Conservation (phyloP, 2,329 filamentous ascomycete species). For the Basipetospora chlamydospora region DNA sequence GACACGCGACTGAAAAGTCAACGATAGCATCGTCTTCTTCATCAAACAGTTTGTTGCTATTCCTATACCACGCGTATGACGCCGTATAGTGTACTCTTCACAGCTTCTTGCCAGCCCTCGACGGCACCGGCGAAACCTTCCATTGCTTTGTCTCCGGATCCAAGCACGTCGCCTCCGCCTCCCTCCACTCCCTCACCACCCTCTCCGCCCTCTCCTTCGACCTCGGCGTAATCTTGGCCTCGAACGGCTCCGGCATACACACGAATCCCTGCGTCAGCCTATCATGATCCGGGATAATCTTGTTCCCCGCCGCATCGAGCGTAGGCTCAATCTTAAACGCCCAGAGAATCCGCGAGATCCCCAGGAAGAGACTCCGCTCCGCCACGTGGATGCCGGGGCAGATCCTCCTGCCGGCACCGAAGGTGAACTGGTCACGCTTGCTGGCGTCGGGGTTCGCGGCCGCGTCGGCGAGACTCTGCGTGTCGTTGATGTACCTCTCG, state of each 20-base stretch:
- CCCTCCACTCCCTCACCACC: constrained; percentile 6
- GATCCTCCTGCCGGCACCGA: constrained; percentile 39
- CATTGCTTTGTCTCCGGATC: constrained; percentile 5
- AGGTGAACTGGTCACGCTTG: constrained; percentile 37
- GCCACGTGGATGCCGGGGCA: constrained; percentile 44
- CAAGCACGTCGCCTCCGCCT: background rate
- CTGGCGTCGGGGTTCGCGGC: constrained; percentile 16
- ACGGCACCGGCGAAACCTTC: constrained; percentile 1
- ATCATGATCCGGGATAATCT: constrained; percentile 7
- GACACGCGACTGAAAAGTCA: too few species aligned
- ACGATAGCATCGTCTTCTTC: too few species aligned
- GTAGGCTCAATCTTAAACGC: constrained; percentile 24
- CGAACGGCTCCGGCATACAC: constrained; percentile 6
- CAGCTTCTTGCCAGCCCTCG: background rate
- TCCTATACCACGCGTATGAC: too few species aligned
- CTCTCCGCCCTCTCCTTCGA: constrained; percentile 3
- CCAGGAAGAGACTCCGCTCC: constrained; percentile 30
- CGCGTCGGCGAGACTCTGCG: constrained; percentile 16
- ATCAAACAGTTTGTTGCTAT: too few species aligned
- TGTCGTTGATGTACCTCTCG: constrained; percentile 16
- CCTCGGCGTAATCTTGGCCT: constrained; percentile 7
- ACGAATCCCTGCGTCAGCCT: constrained; percentile 9
- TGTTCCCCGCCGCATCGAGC: constrained; percentile 7
- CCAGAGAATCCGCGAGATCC: constrained; percentile 32
- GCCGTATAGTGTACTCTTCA: too few species aligned